These are phyloP conservation scores for Golubevia sp. DNA, from an alignment of 1,284 basidiomycete species.

Conservation along the genomic window DNA sequence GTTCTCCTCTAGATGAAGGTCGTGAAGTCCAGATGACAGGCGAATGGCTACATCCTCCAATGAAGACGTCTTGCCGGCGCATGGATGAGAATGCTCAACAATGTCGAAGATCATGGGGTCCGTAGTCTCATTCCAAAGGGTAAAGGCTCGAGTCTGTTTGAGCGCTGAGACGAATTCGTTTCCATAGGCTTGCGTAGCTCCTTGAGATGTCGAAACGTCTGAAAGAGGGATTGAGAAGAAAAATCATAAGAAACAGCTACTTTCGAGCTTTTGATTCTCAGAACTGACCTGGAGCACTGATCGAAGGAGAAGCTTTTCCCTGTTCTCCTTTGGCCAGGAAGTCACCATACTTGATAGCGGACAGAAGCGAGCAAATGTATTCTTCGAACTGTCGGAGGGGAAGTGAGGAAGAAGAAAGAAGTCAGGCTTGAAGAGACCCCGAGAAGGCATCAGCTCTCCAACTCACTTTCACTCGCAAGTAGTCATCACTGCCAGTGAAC, in stretches of 20 bases:
- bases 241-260: background rate
- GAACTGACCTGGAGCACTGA: conserved; percentile 5
- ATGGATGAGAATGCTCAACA: conserved; percentile 51
- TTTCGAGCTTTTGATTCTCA: background rate
- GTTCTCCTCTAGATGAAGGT: conserved; percentile 53
- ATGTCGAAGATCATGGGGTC: conserved; percentile 55
- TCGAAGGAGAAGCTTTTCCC: conserved; percentile 4
- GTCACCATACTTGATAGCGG: conserved; percentile 47
- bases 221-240: background rate
- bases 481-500: conserved; percentile 57
- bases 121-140: conserved; percentile 37
- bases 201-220: conserved; percentile 16
- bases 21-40: conserved; percentile 48
- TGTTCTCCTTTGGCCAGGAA: conserved; percentile 7
- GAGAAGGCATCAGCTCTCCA: conserved; percentile 3
- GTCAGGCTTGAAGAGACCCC: background rate
- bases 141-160: conserved; percentile 34
- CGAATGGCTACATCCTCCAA: conserved; percentile 53
- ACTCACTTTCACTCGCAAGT: conserved; percentile 32
- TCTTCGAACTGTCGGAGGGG: conserved; percentile 30
- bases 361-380: conserved; percentile 52
- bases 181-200: conserved; percentile 38
- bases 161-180: conserved; percentile 45
- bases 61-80: conserved; percentile 46
- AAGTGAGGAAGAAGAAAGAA: background rate